Conservation (phyloP, 306 rosid species). For the Cicer chorassanicum region DNA sequence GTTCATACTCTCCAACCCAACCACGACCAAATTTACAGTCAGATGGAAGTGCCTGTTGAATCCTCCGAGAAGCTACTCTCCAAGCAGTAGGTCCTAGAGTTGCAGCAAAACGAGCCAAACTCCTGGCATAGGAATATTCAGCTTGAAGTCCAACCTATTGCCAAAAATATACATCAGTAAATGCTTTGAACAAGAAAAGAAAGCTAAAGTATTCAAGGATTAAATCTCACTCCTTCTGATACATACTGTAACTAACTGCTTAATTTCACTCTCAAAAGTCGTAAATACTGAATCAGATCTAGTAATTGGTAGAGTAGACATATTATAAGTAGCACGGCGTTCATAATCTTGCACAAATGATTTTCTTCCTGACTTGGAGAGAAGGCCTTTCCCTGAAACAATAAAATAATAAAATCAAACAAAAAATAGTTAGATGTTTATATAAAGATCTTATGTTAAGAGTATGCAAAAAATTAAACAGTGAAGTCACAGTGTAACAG, state of each 20-base stretch:
- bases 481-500: conserved; percentile 1
- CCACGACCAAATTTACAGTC: conserved; percentile 93
- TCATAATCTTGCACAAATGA: conserved; percentile 66
- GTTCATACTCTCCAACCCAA: conserved; percentile 99
- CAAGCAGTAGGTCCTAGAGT: conserved; percentile 90
- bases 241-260: conserved; percentile 92
- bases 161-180: conserved; percentile 22
- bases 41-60: conserved; percentile 83
- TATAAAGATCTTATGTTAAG: conserved; percentile 22
- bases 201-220: conserved; percentile 42
- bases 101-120: conserved; percentile 96
- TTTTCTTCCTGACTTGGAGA: conserved; percentile 80
- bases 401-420: conserved; percentile 47
- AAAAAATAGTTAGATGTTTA: conserved; percentile 28
- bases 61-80: conserved; percentile 89
- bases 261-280: conserved; percentile 84
- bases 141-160: conserved; percentile 97
- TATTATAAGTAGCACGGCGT: conserved; percentile 81
- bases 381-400: conserved; percentile 68
- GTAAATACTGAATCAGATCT: conserved; percentile 78
- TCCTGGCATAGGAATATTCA: conserved; percentile 92
- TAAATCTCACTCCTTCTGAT: conserved; percentile 37
- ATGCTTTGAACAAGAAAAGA: conserved; percentile 34
- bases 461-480: conserved; percentile 20
- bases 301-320: conserved; percentile 55